Evolutionary conservation across 495 filamentous ascomycete species (phyloP).

Genomic region (Aspergillus mulundensis): DNA sequence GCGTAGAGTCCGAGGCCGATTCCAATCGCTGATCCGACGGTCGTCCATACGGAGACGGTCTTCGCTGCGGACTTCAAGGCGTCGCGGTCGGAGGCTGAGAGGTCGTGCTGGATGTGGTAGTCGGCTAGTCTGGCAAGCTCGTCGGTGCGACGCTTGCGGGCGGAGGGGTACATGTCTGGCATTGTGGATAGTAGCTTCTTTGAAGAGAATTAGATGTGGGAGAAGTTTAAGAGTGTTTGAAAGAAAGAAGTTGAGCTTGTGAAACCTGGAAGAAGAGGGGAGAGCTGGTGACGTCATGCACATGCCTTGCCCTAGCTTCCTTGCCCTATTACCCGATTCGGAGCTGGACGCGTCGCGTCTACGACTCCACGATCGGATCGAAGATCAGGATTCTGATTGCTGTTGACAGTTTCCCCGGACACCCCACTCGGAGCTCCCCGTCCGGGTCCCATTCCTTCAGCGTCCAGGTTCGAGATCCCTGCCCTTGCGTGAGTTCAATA

Average conservation of each 20-base stretch:
- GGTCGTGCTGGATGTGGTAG: conserved; percentile 60
- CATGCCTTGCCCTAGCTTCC: not conserved
- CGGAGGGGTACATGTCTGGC: conserved; percentile 51
- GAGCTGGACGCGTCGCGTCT: not conserved
- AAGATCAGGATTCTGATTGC: not conserved
- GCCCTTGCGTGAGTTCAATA: not conserved
- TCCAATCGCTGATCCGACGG: conserved; percentile 56
- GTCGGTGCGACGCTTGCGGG: conserved; percentile 49
- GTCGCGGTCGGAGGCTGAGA: conserved; percentile 55
- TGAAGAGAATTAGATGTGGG: not conserved
- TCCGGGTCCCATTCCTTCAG: not conserved
- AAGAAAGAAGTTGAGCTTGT: not conserved
- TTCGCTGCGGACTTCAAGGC: conserved; percentile 49
- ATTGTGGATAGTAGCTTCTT: conserved; percentile 7
- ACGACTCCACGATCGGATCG: not conserved
- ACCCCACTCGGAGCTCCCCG: not conserved
- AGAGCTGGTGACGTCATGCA: not conserved
- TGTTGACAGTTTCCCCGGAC: not conserved
- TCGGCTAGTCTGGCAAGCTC: conserved; percentile 58
- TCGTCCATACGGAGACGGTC: conserved; percentile 48
- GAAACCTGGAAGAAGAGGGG: not conserved
- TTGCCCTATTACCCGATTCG: conserved; percentile 2
- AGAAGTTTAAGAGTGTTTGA: not conserved
- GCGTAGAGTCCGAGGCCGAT: conserved; percentile 55
- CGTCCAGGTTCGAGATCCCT: not conserved